Conservation (phyloP, 2,329 filamentous ascomycete species). For the Penicillium sp. region DNA sequence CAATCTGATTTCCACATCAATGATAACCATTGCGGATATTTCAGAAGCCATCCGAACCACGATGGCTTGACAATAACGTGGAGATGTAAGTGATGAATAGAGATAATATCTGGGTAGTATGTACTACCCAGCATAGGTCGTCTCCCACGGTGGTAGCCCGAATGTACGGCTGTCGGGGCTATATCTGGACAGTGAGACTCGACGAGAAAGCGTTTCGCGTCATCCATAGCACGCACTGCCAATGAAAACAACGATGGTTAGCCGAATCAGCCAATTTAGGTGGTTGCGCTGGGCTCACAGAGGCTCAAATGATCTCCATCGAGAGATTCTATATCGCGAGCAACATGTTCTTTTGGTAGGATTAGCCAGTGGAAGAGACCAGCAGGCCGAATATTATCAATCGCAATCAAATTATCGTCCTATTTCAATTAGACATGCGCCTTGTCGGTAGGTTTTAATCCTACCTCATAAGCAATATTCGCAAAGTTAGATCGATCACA, state of each 20-base stretch:
- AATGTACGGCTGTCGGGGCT: not conserved
- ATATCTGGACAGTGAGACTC: not conserved
- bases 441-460: not conserved
- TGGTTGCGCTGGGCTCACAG: not conserved
- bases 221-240: constrained; percentile 1
- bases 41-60: not conserved
- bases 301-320: not conserved
- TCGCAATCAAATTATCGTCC: not conserved
- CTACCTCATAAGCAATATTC: not conserved
- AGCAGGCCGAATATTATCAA: not conserved
- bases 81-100: not conserved
- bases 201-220: not conserved
- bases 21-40: not conserved
- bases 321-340: not conserved
- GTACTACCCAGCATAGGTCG: not conserved
- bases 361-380: constrained; percentile 2
- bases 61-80: not conserved
- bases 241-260: not conserved
- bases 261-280: not conserved
- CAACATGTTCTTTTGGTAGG: not conserved
- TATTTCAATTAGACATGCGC: not conserved
- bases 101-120: not conserved
- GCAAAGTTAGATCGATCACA: constrained; percentile 1
- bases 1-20: constrained; percentile 3
- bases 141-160: not conserved